These are phyloP conservation scores for Rhododendron williamsianum DNA, from an alignment of 148 eudicot genomes.

Conservation along the genomic window DNA sequence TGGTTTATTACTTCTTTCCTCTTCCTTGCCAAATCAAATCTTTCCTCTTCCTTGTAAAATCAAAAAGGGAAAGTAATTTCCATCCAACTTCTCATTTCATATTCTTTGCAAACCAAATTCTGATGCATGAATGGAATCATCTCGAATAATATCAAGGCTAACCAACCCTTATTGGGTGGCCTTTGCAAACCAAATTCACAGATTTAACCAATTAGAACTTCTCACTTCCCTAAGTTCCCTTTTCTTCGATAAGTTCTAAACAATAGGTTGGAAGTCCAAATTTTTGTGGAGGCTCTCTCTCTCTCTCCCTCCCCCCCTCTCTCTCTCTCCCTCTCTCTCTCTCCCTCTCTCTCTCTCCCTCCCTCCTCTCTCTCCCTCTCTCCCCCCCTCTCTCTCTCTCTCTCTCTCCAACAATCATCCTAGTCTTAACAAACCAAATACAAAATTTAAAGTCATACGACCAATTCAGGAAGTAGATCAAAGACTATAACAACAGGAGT, in stretches of 20 bases:
- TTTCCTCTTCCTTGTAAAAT: neutral
- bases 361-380: neutral
- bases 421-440: neutral
- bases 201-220: neutral
- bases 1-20: neutral
- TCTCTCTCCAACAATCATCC: neutral
- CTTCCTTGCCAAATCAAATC: neutral
- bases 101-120: neutral
- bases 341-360: neutral
- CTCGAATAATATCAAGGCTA: too few relatives aligned
- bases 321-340: neutral
- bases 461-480: neutral
- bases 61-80: neutral
- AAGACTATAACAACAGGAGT: neutral
- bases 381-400: too few relatives aligned
- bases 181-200: neutral
- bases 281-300: too few relatives aligned
- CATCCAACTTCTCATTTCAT: neutral
- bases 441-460: neutral
- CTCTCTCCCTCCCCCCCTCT: too few relatives aligned
- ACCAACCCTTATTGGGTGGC: too few relatives aligned
- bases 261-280: neutral
- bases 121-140: too few relatives aligned
- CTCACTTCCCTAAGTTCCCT: neutral
- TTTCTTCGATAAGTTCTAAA: neutral